Base-by-base conservation (phyloP, 176 grass and related monocot genomes). In the Musa itinerans region DNA sequence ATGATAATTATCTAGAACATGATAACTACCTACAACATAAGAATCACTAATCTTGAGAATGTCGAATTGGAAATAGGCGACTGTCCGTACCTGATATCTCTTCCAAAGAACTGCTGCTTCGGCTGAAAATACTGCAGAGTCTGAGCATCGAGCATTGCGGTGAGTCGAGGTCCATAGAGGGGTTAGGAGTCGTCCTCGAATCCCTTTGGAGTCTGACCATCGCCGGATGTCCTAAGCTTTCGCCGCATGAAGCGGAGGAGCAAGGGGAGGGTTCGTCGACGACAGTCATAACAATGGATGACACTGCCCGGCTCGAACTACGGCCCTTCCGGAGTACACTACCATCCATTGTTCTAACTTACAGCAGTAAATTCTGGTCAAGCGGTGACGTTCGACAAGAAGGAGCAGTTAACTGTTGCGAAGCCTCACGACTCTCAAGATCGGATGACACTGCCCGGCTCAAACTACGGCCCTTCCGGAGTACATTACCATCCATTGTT, bases 21-120 rank as follows among this genome's bases (percentile, higher is more conserved):
- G n/a, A n/a, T n/a, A n/a, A n/a, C n/a, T n/a, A n/a, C n/a, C n/a
- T n/a, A n/a, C n/a, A n/a, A n/a, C n/a, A n/a, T 81, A 21, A 4
- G 49, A 25, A 64, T 81, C 75, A 54, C 48, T 1, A 75, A 73
- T 53, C 43, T 81, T 22, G 79, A 81, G 5, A 19, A 53, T 57
- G 58, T 81, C 13, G 16, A 11, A 0, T 82, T 82, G 48, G 25
- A 68, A 9, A 74, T 65, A 10, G 0, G 3, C 3, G 71, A 76
- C 24, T 74, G 65, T 15, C 1, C 16, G 9, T 2, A 13, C 48
- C 26, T 81, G 2, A 29, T 29, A 2, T 2, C 29, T 34, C 2
- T 34, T 34, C 29, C 2, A 53, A 19, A 50, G 25, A 68, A 49
- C 51, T 57, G 11, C 9, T 63, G 55, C 25, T n/a, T 54, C 25